These are phyloP conservation scores for Hypomyces rosellus DNA, from an alignment of 2,329 filamentous ascomycete genomes.

Conservation along the genomic window DNA sequence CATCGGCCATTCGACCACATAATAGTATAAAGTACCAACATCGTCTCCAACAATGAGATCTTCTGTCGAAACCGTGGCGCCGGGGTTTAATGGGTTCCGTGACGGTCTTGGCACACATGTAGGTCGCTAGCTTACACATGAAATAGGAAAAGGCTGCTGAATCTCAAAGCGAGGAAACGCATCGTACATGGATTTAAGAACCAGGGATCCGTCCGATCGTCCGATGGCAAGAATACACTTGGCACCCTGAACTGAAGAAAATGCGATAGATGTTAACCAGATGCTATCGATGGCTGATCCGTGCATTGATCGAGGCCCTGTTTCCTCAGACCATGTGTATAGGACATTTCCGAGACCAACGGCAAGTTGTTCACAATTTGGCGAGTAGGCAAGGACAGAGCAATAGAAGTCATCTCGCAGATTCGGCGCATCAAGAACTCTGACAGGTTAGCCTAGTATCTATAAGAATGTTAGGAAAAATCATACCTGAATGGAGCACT, in stretches of 20 bases:
- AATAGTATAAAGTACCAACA: slow-evolving; percentile 75
- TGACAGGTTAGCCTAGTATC: slow-evolving; percentile 32
- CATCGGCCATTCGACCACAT: slow-evolving; percentile 78
- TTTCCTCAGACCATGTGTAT: slow-evolving; percentile 81
- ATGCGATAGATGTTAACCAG: slow-evolving; percentile 81
- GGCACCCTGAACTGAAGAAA: slow-evolving; percentile 71
- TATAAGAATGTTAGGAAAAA: background rate
- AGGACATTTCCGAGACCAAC: slow-evolving; percentile 75
- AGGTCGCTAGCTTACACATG: slow-evolving; percentile 78
- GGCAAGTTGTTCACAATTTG: slow-evolving; percentile 67
- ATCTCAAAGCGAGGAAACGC: slow-evolving; percentile 66
- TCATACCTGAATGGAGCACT: slow-evolving; percentile 69
- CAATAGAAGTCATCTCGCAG: slow-evolving; percentile 97
- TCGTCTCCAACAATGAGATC: slow-evolving; percentile 86
- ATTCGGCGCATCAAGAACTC: slow-evolving; percentile 79
- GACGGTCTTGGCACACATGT: slow-evolving; percentile 48
- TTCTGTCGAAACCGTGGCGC: slow-evolving; percentile 59
- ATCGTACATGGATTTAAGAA: slow-evolving; percentile 72
- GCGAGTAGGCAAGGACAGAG: slow-evolving; percentile 79
- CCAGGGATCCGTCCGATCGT: slow-evolving; percentile 68
- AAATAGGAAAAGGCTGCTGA: slow-evolving; percentile 64
- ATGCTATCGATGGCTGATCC: slow-evolving; percentile 18
- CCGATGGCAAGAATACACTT: slow-evolving; percentile 81
- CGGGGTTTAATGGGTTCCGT: slow-evolving; percentile 39
- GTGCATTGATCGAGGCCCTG: slow-evolving; percentile 51